Conservation (phyloP, 2,329 filamentous ascomycete species). For the Bimuria novae-zelandiae region DNA sequence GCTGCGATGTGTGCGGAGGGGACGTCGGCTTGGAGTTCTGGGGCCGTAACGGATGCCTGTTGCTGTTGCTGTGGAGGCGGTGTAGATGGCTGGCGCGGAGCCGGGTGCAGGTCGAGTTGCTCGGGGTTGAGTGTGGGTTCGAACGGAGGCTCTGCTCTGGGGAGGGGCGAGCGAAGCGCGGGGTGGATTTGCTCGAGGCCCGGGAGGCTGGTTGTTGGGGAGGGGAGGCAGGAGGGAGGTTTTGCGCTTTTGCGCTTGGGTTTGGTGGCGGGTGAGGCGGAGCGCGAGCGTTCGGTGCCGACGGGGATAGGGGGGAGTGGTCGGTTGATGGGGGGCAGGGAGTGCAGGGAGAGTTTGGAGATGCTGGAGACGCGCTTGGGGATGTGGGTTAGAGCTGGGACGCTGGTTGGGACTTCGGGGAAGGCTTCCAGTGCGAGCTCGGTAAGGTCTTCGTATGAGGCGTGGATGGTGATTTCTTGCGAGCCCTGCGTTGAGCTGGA, state of each 20-base stretch:
- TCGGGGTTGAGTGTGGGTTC: slow-evolving; percentile 6
- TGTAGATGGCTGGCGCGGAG: slow-evolving; percentile 13
- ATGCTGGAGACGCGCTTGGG: slow-evolving; percentile 19
- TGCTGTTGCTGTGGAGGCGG: neutral
- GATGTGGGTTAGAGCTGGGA: neutral
- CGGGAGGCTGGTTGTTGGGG: slow-evolving; percentile 2
- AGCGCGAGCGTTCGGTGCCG: slow-evolving; percentile 19
- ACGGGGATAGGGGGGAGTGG: slow-evolving; percentile 32
- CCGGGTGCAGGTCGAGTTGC: slow-evolving; percentile 21
- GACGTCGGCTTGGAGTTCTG: slow-evolving; percentile 8
- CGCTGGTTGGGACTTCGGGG: slow-evolving; percentile 18
- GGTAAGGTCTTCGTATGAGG: slow-evolving; percentile 30
- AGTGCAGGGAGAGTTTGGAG: slow-evolving; percentile 15
- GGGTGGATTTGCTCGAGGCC: slow-evolving; percentile 7
- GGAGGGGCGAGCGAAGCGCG: neutral
- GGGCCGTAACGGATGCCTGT: neutral
- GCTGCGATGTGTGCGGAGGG: slow-evolving; percentile 15
- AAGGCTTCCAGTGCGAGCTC: slow-evolving; percentile 24
- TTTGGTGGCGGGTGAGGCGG: slow-evolving; percentile 18
- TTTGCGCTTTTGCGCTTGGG: neutral
- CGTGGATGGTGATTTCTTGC: slow-evolving; percentile 38
- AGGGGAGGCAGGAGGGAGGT: neutral
- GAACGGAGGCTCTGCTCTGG: neutral
- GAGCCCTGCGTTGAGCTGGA: slow-evolving; percentile 27
- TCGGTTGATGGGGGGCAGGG: slow-evolving; percentile 25